These are phyloP conservation scores for Leccinum griseonigrum DNA, from an alignment of 1,284 basidiomycete species.

Conservation along the genomic window DNA sequence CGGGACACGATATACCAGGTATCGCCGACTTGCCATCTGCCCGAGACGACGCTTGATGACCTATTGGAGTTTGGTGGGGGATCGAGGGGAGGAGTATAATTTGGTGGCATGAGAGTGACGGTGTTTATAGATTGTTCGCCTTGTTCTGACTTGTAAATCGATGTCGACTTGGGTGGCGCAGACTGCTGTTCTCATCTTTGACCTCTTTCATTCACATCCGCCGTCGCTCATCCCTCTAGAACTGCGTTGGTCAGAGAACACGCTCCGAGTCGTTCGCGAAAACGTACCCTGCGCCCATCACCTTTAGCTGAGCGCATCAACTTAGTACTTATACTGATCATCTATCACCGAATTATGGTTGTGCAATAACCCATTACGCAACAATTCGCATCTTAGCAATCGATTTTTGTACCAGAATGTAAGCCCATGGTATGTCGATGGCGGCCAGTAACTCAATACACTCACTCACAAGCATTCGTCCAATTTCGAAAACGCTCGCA, in stretches of 20 bases:
- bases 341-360: not conserved
- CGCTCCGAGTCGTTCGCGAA: not conserved
- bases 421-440: not conserved
- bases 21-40: no score
- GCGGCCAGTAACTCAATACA: not conserved
- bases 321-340: not conserved
- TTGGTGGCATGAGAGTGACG: no score
- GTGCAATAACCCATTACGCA: not conserved
- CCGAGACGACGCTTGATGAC: no score
- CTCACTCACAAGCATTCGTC: not conserved
- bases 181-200: no score
- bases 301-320: slow-evolving; percentile 45
- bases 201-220: no score
- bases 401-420: not conserved
- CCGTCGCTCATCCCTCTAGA: slow-evolving; percentile 9
- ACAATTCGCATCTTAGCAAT: not conserved
- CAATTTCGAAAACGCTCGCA: slow-evolving; percentile 38
- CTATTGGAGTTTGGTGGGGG: no score
- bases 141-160: no score
- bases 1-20: no score
- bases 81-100: no score
- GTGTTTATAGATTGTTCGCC: no score
- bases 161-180: no score
- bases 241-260: slow-evolving; percentile 42
- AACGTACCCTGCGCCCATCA: slow-evolving; percentile 39